These are phyloP conservation scores for Staphylotrichum longicolle DNA, from an alignment of 495 filamentous ascomycete genomes.

Conservation along the genomic window DNA sequence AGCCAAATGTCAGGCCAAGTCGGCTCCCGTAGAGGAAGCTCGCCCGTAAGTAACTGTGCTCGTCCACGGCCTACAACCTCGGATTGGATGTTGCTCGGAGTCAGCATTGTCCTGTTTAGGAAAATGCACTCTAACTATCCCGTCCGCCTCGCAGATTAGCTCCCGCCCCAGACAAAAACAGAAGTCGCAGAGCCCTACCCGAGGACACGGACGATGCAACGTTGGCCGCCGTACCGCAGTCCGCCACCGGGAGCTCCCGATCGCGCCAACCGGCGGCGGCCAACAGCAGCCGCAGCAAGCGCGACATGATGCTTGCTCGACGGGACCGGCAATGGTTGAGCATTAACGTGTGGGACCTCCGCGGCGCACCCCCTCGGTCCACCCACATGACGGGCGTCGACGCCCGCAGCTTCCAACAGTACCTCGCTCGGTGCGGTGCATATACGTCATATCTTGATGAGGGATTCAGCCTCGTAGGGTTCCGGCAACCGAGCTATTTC, in stretches of 20 bases:
- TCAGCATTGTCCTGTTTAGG: conserved; percentile 5
- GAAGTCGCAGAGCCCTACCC: not conserved
- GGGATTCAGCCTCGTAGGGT: not conserved
- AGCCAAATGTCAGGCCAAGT: not conserved
- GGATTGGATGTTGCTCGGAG: not conserved
- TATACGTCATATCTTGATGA: conserved; percentile 7
- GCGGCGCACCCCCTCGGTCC: not conserved
- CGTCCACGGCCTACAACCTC: too few relatives aligned
- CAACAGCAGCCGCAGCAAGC: not conserved
- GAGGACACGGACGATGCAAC: too few relatives aligned
- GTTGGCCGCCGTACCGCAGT: too few relatives aligned
- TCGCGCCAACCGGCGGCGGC: too few relatives aligned
- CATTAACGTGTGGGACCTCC: conserved; percentile 1
- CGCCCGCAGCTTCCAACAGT: conserved; percentile 1
- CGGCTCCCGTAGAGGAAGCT: not conserved
- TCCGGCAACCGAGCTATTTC: conserved; percentile 6
- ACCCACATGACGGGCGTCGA: conserved; percentile 9
- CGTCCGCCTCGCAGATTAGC: not conserved
- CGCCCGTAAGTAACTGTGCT: not conserved
- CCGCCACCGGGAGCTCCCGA: too few relatives aligned
- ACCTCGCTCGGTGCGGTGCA: not conserved
- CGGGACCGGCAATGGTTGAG: not conserved
- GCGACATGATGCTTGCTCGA: too few relatives aligned
- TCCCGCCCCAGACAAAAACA: not conserved
- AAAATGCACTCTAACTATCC: not conserved